These are phyloP conservation scores for Pleurotus tuber-regium DNA, from an alignment of 768 basidiomycete species.

Conservation along the genomic window DNA sequence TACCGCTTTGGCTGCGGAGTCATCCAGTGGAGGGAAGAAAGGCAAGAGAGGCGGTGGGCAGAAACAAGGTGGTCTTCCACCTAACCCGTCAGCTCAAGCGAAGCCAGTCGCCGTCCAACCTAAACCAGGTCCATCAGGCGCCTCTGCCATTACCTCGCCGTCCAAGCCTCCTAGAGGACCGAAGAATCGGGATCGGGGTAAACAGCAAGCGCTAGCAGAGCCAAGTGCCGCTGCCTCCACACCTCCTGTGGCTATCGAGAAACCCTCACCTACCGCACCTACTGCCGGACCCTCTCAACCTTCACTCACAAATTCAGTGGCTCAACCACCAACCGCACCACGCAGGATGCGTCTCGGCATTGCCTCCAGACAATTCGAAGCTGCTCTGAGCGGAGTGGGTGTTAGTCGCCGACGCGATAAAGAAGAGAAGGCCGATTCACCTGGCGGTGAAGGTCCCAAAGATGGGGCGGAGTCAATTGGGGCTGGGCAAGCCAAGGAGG, in stretches of 20 bases:
- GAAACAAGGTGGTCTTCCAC: constrained; percentile 22
- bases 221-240: background rate
- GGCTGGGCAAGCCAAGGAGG: constrained; percentile 6
- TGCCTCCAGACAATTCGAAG: constrained; percentile 69
- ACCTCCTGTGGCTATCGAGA: constrained; percentile 5
- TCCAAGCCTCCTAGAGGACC: constrained; percentile 18
- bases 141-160: constrained; percentile 14
- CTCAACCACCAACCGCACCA: constrained; percentile 19
- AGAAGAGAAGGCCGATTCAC: constrained; percentile 4
- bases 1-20: constrained; percentile 17
- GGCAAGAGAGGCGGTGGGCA: constrained; percentile 12
- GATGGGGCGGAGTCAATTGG: constrained; percentile 1
- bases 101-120: constrained; percentile 23
- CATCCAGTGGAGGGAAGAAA: constrained; percentile 2
- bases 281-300: constrained; percentile 10
- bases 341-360: constrained; percentile 56
- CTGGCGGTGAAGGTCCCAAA: constrained; percentile 20
- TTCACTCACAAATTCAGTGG: constrained; percentile 16
- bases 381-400: constrained; percentile 64
- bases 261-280: constrained; percentile 7
- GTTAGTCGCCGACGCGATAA: constrained; percentile 34
- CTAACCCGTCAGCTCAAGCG: constrained; percentile 13
- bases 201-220: constrained; percentile 6
- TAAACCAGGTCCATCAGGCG: constrained; percentile 12
- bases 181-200: constrained; percentile 17